Base-by-base conservation (phyloP, 2,329 filamentous ascomycete species). In the Keithomyces neogunnii region DNA sequence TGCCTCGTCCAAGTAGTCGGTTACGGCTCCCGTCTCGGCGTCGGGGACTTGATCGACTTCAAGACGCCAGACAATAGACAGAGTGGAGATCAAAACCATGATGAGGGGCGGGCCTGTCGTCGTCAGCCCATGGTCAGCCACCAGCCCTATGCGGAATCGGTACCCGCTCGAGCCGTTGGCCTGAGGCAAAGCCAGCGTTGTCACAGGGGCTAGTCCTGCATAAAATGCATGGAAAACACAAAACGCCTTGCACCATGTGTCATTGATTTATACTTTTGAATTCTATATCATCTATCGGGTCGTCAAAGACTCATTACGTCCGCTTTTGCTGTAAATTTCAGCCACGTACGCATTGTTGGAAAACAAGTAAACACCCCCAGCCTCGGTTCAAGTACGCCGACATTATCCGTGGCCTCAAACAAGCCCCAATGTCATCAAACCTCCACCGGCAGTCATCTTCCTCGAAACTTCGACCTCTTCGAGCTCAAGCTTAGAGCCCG, bases 391-490 rank as follows among this genome's bases (percentile, higher is more conserved):
- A 11, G 11, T 11, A 39, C 7, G n/a, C 7, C 5, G 36, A 13
- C 26, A n/a, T 11, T 26, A 11, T 28, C 9, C 10, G 31, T 11
- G 3, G 26, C 28, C 13, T 47, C 32, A 47, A 31, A 47, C 46
- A 11, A 43, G 26, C 11, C 50, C 53, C 40, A 26, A 59, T 1
- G 56, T 61, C 13, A 59, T 59, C 8, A 68, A 48, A 32, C 66
- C 65, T 19, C 55, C 59, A 47, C 42, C 56, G 50, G 50, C 44
- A 9, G 58, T 63, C 36, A 57, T 57, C 31, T 53, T 56, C 47
- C 67, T 59, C 19, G 54, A 55, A 28, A 57, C 53, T 56, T 71
- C 69, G 5, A 66, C 56, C 58, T 72, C 69, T 49, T 72, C 70
- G 32, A 73, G 55, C 35, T 62, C 57, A 11, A 72, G 60, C 48